phyloP scores from a whole-genome alignment of 371 early-diverging fungal genomes.

The Rhizopus delemar region DNA sequence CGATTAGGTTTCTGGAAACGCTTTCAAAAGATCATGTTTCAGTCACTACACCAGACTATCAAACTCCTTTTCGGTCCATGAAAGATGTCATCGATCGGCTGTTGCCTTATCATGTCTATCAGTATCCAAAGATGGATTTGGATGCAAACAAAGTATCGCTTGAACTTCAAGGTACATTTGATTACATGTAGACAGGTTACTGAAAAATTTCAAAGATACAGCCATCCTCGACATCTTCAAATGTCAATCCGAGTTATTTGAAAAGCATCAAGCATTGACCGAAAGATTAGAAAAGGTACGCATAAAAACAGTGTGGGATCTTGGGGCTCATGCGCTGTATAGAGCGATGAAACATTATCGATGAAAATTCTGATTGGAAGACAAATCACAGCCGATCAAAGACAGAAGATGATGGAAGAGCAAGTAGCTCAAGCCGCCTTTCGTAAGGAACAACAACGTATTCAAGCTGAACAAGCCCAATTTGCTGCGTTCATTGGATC shows the following conservation, averaged over 20 bases:
- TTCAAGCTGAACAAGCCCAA: conserved; percentile 40
- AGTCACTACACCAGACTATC: conserved; percentile 53
- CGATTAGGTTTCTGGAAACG: conserved; percentile 35
- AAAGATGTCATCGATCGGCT: conserved; percentile 66
- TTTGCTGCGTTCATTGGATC: conserved; percentile 20
- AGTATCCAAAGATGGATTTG: conserved; percentile 65
- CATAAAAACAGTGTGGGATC: background rate
- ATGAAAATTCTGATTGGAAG: conserved; percentile 34
- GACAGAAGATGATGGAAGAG: conserved; percentile 39
- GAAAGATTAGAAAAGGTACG: conserved; percentile 30
- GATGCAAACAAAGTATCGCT: conserved; percentile 57
- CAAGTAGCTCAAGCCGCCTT: conserved; percentile 48
- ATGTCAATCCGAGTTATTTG: conserved; percentile 39
- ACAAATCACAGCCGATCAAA: conserved; percentile 38
- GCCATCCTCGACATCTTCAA: conserved; percentile 48
- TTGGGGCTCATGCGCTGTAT: background rate
- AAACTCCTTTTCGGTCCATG: conserved; percentile 60
- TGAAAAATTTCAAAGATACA: conserved; percentile 22
- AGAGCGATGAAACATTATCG: conserved; percentile 23
- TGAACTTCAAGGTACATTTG: conserved; percentile 37
- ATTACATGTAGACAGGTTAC: background rate
- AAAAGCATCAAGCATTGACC: conserved; percentile 26
- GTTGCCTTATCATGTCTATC: conserved; percentile 74
- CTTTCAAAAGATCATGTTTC: conserved; percentile 53
- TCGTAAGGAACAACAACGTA: conserved; percentile 42